Evolutionary conservation across 371 early-diverging fungal species (phyloP).

Genomic region (Mucor irregularis): DNA sequence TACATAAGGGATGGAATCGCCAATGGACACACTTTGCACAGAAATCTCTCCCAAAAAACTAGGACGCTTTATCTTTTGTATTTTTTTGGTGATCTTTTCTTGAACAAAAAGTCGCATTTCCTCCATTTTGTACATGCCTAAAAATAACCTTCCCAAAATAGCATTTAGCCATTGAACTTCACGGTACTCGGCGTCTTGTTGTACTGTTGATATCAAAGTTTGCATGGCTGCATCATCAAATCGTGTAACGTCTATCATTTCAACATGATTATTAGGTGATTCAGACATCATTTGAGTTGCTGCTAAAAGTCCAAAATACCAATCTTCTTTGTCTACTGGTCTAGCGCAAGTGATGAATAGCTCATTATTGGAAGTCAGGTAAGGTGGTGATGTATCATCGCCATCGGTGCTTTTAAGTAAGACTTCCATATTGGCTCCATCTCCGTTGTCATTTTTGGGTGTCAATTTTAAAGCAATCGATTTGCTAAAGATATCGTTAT

Average conservation of each 20-base stretch:
- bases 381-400: not conserved
- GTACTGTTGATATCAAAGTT: conserved; percentile 48
- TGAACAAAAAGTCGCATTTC: conserved; percentile 57
- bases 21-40: conserved; percentile 73
- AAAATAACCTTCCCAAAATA: conserved; percentile 78
- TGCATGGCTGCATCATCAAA: conserved; percentile 53
- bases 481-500: conserved; percentile 58
- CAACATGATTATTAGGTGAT: conserved; percentile 24
- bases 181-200: conserved; percentile 55
- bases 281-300: conserved; percentile 41
- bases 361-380: conserved; percentile 6
- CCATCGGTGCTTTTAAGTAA: not conserved
- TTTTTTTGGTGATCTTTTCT: conserved; percentile 63
- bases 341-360: conserved; percentile 56
- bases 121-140: conserved; percentile 70
- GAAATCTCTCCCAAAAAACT: conserved; percentile 77
- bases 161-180: conserved; percentile 87
- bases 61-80: conserved; percentile 65
- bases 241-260: conserved; percentile 47
- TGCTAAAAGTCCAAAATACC: conserved; percentile 69
- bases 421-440: not conserved
- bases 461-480: conserved; percentile 53
- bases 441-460: conserved; percentile 15
- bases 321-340: conserved; percentile 86
- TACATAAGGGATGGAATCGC: conserved; percentile 81